A percentile compares a stretch with the other conserved stretches of the same genome.
Conservation (phyloP, 495 filamentous ascomycete genomes). For the Penicillium crystallinum region DNA sequence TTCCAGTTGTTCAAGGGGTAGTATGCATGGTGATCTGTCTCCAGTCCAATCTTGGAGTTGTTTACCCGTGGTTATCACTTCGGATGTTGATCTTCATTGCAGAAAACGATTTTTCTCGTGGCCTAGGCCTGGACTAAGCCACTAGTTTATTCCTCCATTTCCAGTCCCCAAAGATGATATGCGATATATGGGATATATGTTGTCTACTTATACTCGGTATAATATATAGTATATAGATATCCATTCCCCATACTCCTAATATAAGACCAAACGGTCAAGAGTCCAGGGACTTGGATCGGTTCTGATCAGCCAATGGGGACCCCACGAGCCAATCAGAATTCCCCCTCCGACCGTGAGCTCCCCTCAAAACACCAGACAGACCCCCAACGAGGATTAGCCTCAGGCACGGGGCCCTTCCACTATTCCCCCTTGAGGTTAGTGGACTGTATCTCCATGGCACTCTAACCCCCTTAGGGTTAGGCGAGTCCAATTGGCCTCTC, state of each 20-base stretch:
- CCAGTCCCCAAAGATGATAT: no score
- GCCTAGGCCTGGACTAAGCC: background rate
- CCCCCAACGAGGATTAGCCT: constrained; percentile 1
- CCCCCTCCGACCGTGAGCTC: background rate
- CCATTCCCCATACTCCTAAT: no score
- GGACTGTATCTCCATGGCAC: background rate
- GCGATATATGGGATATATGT: no score
- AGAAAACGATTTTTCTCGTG: background rate
- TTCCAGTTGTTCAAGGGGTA: constrained; percentile 2
- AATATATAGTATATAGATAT: no score
- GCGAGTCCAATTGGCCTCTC: constrained; percentile 3
- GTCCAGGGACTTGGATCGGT: background rate
- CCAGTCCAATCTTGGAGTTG: background rate
- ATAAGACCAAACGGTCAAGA: background rate
- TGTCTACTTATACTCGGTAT: no score
- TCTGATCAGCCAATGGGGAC: background rate
- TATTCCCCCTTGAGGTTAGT: background rate
- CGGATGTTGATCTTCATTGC: constrained; percentile 4
- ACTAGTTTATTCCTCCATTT: background rate
- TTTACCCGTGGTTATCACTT: constrained; percentile 1
- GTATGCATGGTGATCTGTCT: background rate
- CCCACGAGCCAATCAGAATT: background rate
- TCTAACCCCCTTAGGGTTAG: no score
- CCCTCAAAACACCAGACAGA: no score
- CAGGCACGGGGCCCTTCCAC: constrained; percentile 16